Evolutionary conservation across 1,284 basidiomycete genomes (phyloP).

Genomic region (Pseudomicrostroma phylloplanum): DNA sequence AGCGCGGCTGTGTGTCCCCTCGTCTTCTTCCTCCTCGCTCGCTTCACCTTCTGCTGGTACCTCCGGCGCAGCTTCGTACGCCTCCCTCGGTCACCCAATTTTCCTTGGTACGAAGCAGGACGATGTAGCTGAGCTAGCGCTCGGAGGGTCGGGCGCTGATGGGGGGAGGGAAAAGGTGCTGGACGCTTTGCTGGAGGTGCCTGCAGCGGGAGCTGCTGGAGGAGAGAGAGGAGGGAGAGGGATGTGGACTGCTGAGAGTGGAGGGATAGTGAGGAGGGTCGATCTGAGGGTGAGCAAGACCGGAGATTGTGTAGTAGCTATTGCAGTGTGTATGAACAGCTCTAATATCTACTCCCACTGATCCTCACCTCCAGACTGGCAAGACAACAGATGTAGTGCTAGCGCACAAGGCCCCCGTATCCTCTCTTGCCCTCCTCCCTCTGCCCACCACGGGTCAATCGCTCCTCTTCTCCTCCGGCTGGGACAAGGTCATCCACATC

Average conservation of each 20-base stretch:
- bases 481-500: conserved; percentile 10
- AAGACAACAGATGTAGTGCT: background rate
- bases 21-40: no score
- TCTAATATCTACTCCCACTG: background rate
- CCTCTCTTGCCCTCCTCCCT: background rate
- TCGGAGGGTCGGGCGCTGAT: conserved; percentile 8
- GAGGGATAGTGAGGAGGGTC: conserved; percentile 1
- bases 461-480: background rate
- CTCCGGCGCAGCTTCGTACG: background rate
- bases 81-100: background rate
- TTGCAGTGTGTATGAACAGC: no score
- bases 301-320: background rate
- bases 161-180: conserved; percentile 7
- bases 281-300: conserved; percentile 1
- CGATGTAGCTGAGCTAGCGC: background rate
- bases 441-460: background rate
- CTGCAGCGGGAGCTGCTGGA: background rate
- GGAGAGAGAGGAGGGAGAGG: background rate
- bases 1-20: background rate
- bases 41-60: background rate
- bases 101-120: conserved; percentile 5
- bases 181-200: background rate
- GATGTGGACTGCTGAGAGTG: conserved; percentile 7
- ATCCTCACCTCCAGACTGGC: background rate
- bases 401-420: conserved; percentile 9